Evolutionary conservation across 2,329 filamentous ascomycete species (phyloP).

Genomic region (Apiospora kogelbergensis): DNA sequence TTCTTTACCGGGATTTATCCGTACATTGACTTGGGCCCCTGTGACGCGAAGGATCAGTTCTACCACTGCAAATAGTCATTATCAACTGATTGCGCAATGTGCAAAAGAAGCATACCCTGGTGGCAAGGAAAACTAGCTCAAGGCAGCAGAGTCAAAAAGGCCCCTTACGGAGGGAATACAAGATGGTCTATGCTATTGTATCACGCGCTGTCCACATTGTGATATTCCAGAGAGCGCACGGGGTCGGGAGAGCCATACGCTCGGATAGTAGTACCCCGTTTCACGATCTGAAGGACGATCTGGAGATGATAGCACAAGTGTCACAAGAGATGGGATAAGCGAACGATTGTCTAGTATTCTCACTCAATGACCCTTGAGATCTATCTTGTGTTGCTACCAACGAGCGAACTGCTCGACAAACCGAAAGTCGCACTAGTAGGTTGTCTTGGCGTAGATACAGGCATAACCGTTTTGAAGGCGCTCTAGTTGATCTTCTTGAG

Average conservation of each 20-base stretch:
- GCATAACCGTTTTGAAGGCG: not conserved
- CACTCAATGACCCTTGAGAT: not conserved
- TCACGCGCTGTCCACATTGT: not conserved
- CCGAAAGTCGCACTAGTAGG: not conserved
- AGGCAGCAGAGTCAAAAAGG: not conserved
- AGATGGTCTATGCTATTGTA: not conserved
- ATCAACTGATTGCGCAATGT: too few relatives aligned
- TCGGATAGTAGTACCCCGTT: not conserved
- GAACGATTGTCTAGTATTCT: not conserved
- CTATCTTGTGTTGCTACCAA: not conserved
- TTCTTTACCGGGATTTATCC: not conserved
- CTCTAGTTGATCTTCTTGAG: constrained; percentile 8
- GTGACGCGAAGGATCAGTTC: not conserved
- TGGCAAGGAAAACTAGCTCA: not conserved
- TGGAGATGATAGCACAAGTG: not conserved
- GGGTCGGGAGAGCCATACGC: not conserved
- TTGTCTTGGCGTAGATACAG: not conserved
- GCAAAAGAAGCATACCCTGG: not conserved
- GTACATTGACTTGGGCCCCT: not conserved
- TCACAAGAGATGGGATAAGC: not conserved
- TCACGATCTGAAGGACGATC: not conserved
- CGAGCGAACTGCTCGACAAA: not conserved
- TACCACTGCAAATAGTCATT: not conserved
- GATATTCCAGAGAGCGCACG: not conserved
- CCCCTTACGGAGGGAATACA: not conserved